Percentiles rank a stretch among this genome's conserved stretches.
These are phyloP conservation scores for Omphalotus olearius DNA, from an alignment of 1,284 basidiomycete species.

Conservation along the genomic window DNA sequence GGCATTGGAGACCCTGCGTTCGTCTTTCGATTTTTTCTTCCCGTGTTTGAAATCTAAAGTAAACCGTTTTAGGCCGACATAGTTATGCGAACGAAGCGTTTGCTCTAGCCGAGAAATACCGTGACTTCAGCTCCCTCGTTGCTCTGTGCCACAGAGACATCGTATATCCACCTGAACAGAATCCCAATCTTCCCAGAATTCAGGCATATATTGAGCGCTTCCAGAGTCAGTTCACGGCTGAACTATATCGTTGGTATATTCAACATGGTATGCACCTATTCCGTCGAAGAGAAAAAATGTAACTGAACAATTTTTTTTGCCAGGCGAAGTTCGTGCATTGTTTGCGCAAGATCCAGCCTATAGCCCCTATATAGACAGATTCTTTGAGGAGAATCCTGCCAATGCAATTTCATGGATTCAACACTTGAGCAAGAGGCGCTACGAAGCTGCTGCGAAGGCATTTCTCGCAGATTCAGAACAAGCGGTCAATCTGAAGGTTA, in stretches of 20 bases:
- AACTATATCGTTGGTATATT: conserved; percentile 86
- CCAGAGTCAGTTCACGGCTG: conserved; percentile 80
- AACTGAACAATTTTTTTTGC: conserved; percentile 13
- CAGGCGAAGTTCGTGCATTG: conserved; percentile 72
- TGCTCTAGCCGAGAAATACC: conserved; percentile 78
- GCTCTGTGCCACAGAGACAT: conserved; percentile 72
- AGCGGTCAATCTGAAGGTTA: conserved; percentile 58
- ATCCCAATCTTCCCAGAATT: conserved; percentile 56
- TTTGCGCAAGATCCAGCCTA: conserved; percentile 70
- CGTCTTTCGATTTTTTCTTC: conserved; percentile 26
- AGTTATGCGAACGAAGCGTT: conserved; percentile 73
- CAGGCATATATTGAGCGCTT: conserved; percentile 78
- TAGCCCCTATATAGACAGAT: conserved; percentile 64
- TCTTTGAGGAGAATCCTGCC: conserved; percentile 64
- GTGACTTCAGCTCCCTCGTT: conserved; percentile 80
- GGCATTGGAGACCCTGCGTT: conserved; percentile 75
- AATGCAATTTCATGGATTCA: conserved; percentile 86
- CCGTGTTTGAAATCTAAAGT: no score
- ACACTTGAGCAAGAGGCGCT: conserved; percentile 71
- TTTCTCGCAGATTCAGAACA: conserved; percentile 59
- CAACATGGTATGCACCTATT: conserved; percentile 52
- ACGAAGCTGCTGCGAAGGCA: conserved; percentile 60
- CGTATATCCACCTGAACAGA: conserved; percentile 59
- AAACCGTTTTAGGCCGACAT: conserved; percentile 50
- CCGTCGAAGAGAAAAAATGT: not conserved